A percentile compares a stretch with the other conserved stretches of the same genome.
phyloP scores from a whole-genome alignment of 2,329 filamentous ascomycete genomes.

The Nakataea oryzae region DNA sequence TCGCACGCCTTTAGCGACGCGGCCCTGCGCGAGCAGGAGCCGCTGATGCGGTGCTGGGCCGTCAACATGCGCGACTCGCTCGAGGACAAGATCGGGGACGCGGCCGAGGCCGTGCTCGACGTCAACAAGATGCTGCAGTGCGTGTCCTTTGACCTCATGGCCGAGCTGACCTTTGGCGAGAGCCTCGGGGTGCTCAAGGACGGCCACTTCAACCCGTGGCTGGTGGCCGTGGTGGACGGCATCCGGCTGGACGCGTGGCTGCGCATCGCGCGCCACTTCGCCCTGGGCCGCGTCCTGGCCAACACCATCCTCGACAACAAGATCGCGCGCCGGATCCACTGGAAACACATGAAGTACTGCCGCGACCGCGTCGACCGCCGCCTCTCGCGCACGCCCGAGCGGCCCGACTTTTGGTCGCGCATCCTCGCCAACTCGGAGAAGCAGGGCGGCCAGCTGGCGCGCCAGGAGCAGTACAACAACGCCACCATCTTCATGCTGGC shows the following conservation, averaged over 20 bases:
- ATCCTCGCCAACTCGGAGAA: conserved; percentile 5
- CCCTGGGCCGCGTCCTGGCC: not conserved
- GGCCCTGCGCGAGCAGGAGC: conserved; percentile 14
- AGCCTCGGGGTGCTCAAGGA: conserved; percentile 8
- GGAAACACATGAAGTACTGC: not conserved
- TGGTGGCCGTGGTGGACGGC: conserved; percentile 6
- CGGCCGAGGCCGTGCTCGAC: conserved; percentile 8
- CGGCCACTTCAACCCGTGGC: conserved; percentile 8
- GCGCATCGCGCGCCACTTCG: not conserved
- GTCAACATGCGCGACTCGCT: conserved; percentile 6
- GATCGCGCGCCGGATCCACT: not conserved
- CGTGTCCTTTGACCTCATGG: conserved; percentile 10
- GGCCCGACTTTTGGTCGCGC: conserved; percentile 9
- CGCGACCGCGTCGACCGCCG: not conserved
- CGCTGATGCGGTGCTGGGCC: conserved; percentile 7
- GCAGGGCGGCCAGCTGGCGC: not conserved
- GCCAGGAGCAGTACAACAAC: conserved; percentile 2
- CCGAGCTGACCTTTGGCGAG: conserved; percentile 10
- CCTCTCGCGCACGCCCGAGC: not conserved
- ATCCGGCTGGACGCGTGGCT: not conserved
- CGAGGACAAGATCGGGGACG: no score
- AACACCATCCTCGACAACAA: not conserved
- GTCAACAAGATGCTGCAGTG: conserved; percentile 16
- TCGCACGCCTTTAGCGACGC: conserved; percentile 16
- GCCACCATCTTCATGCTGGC: conserved; percentile 15